Evolutionary conservation across 257 asterid genomes (phyloP), one percentile per base, ranked within the genome.

Genomic region (Lantana camara): DNA sequence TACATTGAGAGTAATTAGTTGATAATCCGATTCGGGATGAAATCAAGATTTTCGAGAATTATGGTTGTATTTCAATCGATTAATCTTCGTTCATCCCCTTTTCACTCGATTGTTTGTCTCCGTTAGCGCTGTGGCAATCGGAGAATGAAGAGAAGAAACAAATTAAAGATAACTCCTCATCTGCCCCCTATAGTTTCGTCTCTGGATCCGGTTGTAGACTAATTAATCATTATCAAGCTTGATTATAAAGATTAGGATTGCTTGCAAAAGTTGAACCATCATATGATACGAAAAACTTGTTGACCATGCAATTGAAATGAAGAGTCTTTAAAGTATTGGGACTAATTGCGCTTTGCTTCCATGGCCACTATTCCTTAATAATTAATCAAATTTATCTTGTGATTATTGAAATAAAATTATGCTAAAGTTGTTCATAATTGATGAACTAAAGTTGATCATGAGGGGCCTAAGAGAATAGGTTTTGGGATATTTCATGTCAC

Each of bases 151-250:
- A n/a, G n/a, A n/a, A n/a, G n/a, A n/a, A n/a, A n/a, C n/a, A n/a
- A n/a, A n/a, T n/a, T n/a, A n/a, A n/a, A n/a, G n/a, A n/a, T n/a
- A n/a, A n/a, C n/a, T n/a, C n/a, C n/a, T n/a, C n/a, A n/a, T n/a
- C n/a, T n/a, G n/a, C n/a, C n/a, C n/a, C n/a, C n/a, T n/a, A n/a
- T n/a, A n/a, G n/a, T n/a, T n/a, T n/a, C n/a, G n/a, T n/a, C n/a
- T n/a, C n/a, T n/a, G n/a, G n/a, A 34, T 59, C 59, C 71, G 60
- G 54, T 32, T 61, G 70, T 70, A 60, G 76, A 60, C 57, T 71
- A 58, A 60, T 35, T 57, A 51, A 66, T 64, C 37, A 56, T 22
- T 56, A 42, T 45, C 72, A 21, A 9, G 29, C 30, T 67, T 57
- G 21, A 45, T 57, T 23, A 27, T 8, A 37, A 13, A 50, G 55